Evolutionary conservation across 2,329 filamentous ascomycete species (phyloP).

Genomic region (Aspergillus quadricinctus): DNA sequence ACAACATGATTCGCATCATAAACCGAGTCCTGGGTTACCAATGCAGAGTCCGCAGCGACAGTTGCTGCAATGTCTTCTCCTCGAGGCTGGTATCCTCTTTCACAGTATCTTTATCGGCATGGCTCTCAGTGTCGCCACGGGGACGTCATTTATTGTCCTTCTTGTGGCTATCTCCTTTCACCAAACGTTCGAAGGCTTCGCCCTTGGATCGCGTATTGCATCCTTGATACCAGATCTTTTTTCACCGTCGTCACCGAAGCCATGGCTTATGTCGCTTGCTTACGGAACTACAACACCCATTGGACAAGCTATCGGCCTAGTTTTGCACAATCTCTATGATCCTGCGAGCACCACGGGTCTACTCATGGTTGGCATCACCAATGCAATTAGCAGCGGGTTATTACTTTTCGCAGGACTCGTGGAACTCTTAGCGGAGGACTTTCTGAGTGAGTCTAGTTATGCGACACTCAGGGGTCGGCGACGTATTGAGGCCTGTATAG

Average conservation of each 20-base stretch:
- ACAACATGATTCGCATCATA: constrained; percentile 15
- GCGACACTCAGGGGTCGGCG: constrained; percentile 53
- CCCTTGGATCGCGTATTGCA: constrained; percentile 78
- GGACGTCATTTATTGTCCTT: constrained; percentile 74
- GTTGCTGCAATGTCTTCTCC: constrained; percentile 70
- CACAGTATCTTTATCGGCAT: constrained; percentile 85
- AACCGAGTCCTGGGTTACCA: constrained; percentile 30
- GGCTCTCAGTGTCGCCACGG: constrained; percentile 76
- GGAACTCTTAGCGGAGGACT: constrained; percentile 80
- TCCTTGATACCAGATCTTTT: constrained; percentile 65
- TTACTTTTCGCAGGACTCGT: constrained; percentile 79
- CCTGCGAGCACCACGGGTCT: constrained; percentile 71
- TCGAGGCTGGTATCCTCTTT: constrained; percentile 80
- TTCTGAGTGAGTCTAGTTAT: constrained; percentile 64
- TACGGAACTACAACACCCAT: constrained; percentile 71
- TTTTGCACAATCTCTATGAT: constrained; percentile 75
- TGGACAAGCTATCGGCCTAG: constrained; percentile 75
- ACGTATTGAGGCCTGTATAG: constrained; percentile 58
- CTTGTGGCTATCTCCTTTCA: constrained; percentile 78
- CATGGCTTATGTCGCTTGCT: constrained; percentile 65
- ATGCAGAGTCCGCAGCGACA: constrained; percentile 59
- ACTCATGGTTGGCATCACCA: constrained; percentile 81
- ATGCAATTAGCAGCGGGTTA: constrained; percentile 76
- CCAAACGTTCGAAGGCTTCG: constrained; percentile 84
- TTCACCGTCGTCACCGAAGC: constrained; percentile 65